These are phyloP conservation scores for Domatiomyces globalis DNA, from an alignment of 2,329 filamentous ascomycete genomes.

Conservation along the genomic window DNA sequence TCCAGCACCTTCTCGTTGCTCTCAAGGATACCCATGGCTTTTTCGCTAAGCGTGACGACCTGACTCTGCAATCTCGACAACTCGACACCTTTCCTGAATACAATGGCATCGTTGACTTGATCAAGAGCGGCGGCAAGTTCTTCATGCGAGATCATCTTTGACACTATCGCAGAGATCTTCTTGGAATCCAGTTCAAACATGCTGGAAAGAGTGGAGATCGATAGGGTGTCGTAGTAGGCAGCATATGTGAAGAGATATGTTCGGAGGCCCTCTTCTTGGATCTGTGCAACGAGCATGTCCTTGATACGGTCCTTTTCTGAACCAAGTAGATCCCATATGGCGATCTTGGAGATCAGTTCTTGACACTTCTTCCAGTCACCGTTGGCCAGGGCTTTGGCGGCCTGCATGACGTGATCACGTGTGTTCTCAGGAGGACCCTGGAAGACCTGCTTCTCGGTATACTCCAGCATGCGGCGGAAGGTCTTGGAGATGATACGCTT, in stretches of 20 bases:
- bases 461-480: constrained; percentile 97
- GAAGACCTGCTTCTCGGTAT: constrained; percentile 98
- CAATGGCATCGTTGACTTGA: constrained; percentile 92
- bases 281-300: constrained; percentile 91
- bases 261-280: constrained; percentile 93
- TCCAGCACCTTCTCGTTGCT: constrained; percentile 94
- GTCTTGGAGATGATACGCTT: constrained; percentile 99
- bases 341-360: constrained; percentile 89
- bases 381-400: constrained; percentile 86
- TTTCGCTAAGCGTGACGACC: constrained; percentile 85
- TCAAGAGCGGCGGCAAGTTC: constrained; percentile 91
- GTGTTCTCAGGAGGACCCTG: constrained; percentile 98
- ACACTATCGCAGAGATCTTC: constrained; percentile 90
- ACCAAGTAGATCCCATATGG: constrained; percentile 98
- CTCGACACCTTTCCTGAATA: constrained; percentile 99
- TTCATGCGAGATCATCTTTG: constrained; percentile 99
- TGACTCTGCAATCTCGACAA: constrained; percentile 89
- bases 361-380: constrained; percentile 98
- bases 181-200: constrained; percentile 92
- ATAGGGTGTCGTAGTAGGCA: constrained; percentile 95
- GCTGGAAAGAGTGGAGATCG: constrained; percentile 64
- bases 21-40: constrained; percentile 91
- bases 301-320: constrained; percentile 78
- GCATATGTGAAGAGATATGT: constrained; percentile 99
- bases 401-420: constrained; percentile 97